Percentiles rank a stretch among this genome's conserved stretches.
Conservation (phyloP, 1,284 basidiomycete species). For the Microbotryomycetes sp. region DNA sequence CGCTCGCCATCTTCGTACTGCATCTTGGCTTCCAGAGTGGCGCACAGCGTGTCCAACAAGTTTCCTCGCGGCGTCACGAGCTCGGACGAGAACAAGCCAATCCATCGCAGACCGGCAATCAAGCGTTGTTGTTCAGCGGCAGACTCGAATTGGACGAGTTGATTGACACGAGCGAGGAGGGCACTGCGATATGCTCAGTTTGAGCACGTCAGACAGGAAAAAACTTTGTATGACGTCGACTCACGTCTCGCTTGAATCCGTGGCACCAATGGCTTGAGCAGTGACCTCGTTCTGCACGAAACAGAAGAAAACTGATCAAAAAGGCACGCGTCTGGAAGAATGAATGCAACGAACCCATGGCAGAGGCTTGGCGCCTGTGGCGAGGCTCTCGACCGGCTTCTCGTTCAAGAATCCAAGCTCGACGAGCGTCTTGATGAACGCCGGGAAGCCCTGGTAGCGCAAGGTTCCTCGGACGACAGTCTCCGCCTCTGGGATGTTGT, state of each 20-base stretch:
- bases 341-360: conserved; percentile 51
- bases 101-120: conserved; percentile 81
- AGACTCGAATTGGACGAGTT: conserved; percentile 62
- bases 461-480: conserved; percentile 89
- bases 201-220: background rate
- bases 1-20: conserved; percentile 83
- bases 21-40: conserved; percentile 83
- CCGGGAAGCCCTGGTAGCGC: conserved; percentile 97
- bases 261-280: conserved; percentile 66
- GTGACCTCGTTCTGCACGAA: conserved; percentile 54
- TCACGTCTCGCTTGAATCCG: conserved; percentile 62
- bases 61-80: conserved; percentile 62
- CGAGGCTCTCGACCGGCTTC: conserved; percentile 66
- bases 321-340: background rate
- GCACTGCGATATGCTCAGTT: conserved; percentile 41
- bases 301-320: conserved; percentile 26
- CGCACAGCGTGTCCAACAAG: conserved; percentile 90
- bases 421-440: conserved; percentile 84
- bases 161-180: conserved; percentile 63
- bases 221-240: too few relatives aligned
- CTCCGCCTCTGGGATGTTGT: conserved; percentile 89
- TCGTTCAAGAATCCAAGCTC: conserved; percentile 82
- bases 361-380: conserved; percentile 51
- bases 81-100: conserved; percentile 78
- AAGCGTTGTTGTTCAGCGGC: conserved; percentile 65